phyloP scores from a whole-genome alignment of 768 basidiomycete species.

The Termitomyces sp. region DNA sequence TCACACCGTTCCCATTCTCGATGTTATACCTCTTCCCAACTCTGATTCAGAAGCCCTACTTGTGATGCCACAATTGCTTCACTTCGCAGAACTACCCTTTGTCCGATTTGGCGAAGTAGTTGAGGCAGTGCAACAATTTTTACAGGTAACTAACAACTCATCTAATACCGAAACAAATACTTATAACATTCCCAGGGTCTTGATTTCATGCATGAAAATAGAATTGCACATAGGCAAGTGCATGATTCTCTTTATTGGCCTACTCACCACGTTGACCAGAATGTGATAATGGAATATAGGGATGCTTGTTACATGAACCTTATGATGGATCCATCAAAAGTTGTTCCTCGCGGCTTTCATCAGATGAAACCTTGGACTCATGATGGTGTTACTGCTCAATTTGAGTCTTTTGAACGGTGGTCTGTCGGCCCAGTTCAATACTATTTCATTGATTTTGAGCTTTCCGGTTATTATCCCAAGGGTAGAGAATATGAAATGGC shows the following conservation, averaged over 20 bases:
- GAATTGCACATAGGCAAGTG: slow-evolving; percentile 11
- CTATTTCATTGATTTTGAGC: slow-evolving; percentile 24
- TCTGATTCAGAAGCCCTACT: slow-evolving; percentile 8
- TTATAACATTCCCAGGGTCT: slow-evolving; percentile 12
- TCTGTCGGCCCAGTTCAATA: slow-evolving; percentile 19
- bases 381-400: not conserved
- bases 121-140: slow-evolving; percentile 16
- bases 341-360: slow-evolving; percentile 11
- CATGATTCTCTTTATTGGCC: not conserved
- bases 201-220: slow-evolving; percentile 18
- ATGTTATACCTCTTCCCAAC: slow-evolving; percentile 17
- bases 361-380: not conserved
- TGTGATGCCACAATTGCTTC: slow-evolving; percentile 17
- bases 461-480: slow-evolving; percentile 10
- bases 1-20: slow-evolving; percentile 17
- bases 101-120: slow-evolving; percentile 16
- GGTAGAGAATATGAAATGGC: not conserved
- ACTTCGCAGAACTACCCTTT: slow-evolving; percentile 16
- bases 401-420: slow-evolving; percentile 10
- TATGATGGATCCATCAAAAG: slow-evolving; percentile 10
- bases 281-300: slow-evolving; percentile 1
- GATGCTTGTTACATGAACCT: slow-evolving; percentile 16
- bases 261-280: not conserved
- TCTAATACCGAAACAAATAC: not conserved
- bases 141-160: slow-evolving; percentile 11